Evolutionary conservation across 495 filamentous ascomycete genomes (phyloP).

Genomic region (Talaromyces wortmannii): DNA sequence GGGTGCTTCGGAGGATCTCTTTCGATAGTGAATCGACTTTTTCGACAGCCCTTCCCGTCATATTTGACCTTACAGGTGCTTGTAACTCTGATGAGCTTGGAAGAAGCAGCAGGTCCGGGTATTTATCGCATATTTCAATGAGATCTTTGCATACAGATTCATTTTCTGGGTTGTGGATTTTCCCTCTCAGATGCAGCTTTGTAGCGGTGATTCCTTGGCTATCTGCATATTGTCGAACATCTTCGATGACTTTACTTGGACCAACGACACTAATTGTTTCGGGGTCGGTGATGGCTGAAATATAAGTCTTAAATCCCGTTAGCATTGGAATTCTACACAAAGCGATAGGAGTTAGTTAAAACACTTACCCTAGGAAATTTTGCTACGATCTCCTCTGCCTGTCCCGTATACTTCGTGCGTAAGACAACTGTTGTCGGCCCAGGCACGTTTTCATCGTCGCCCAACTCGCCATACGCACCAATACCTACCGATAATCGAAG

Average conservation of each 20-base stretch:
- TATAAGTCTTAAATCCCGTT: conserved; percentile 11
- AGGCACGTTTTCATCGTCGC: not conserved
- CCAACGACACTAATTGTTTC: conserved; percentile 21
- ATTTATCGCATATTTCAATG: conserved; percentile 9
- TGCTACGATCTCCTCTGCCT: conserved; percentile 17
- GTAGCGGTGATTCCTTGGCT: not conserved
- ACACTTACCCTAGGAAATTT: conserved; percentile 15
- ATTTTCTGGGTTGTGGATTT: conserved; percentile 24
- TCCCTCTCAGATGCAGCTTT: not conserved
- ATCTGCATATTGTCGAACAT: conserved; percentile 15
- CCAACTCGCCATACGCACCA: conserved; percentile 22
- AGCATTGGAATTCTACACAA: not conserved
- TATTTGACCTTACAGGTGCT: conserved; percentile 18
- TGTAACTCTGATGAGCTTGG: conserved; percentile 3
- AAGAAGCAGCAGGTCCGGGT: conserved; percentile 6
- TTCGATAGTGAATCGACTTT: conserved; percentile 12
- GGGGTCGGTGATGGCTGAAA: conserved; percentile 24
- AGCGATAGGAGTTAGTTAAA: not conserved
- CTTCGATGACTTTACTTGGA: conserved; percentile 6
- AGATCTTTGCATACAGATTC: conserved; percentile 13
- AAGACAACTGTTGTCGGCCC: conserved; percentile 8
- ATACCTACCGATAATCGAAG: conserved; percentile 15
- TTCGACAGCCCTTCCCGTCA: conserved; percentile 8
- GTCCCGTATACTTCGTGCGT: conserved; percentile 17
- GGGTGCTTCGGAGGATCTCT: conserved; percentile 20